These are phyloP conservation scores for Sanghuangporus baumii DNA, from an alignment of 1,284 basidiomycete genomes.

Conservation along the genomic window DNA sequence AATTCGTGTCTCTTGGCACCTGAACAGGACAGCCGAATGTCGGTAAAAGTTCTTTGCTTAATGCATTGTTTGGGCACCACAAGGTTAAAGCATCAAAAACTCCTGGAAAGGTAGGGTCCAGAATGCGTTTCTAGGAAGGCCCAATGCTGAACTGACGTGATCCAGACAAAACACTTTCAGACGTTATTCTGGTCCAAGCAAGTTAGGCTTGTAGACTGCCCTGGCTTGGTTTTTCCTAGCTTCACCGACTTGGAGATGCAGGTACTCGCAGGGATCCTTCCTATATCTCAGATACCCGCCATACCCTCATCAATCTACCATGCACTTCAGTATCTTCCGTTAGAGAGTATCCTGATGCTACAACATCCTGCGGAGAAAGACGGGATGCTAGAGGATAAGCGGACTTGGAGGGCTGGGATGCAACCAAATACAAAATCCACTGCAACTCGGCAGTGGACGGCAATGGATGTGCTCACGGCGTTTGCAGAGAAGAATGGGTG, in stretches of 20 bases:
- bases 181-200: conserved; percentile 83
- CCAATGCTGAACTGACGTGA: not conserved
- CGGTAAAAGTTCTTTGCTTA: conserved; percentile 87
- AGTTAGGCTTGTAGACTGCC: conserved; percentile 81
- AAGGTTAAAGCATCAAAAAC: conserved; percentile 85
- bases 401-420: conserved; percentile 61
- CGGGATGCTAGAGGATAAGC: conserved; percentile 49
- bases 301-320: conserved; percentile 71
- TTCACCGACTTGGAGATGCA: conserved; percentile 77
- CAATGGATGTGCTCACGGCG: conserved; percentile 74
- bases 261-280: conserved; percentile 68
- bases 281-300: conserved; percentile 83
- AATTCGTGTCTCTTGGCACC: not conserved
- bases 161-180: conserved; percentile 88
- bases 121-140: not conserved
- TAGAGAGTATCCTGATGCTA: conserved; percentile 69
- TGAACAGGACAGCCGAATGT: conserved; percentile 83
- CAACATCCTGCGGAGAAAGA: conserved; percentile 39
- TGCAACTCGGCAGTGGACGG: conserved; percentile 51
- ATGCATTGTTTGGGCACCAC: conserved; percentile 80
- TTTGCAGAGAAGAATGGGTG: conserved; percentile 76
- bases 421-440: conserved; percentile 30
- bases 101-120: conserved; percentile 70
- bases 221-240: conserved; percentile 80
- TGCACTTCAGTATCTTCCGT: conserved; percentile 63